Conservation (phyloP, 1,284 basidiomycete genomes). For the Boletus smithii region DNA sequence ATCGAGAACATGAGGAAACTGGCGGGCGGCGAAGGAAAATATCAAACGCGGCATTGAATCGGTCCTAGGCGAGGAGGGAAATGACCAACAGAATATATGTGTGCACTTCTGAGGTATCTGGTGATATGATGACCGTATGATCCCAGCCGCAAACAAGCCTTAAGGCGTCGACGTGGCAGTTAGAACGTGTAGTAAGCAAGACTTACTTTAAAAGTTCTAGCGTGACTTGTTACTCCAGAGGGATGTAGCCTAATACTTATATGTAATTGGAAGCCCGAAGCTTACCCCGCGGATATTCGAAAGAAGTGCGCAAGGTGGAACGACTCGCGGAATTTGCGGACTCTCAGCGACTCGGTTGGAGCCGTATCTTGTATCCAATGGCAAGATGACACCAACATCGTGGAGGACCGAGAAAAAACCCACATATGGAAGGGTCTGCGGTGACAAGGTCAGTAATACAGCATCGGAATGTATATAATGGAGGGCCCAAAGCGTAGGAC, state of each 20-base stretch:
- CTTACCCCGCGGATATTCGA: neutral
- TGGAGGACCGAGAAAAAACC: neutral
- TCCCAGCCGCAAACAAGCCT: no score
- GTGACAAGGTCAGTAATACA: neutral
- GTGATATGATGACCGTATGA: no score
- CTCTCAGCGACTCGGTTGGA: neutral
- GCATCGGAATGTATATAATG: slow-evolving; percentile 16
- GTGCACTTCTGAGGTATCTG: no score
- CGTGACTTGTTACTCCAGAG: no score
- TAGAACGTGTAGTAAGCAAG: neutral
- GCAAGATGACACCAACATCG: neutral
- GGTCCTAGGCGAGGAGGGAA: no score
- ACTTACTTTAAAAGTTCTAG: neutral
- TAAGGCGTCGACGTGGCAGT: no score
- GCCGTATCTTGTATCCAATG: neutral
- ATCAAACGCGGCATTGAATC: no score
- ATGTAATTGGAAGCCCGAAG: neutral
- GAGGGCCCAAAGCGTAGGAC: neutral
- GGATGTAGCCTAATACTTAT: no score
- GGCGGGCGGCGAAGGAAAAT: no score
- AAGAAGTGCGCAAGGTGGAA: neutral
- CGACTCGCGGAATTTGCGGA: neutral
- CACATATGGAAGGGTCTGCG: neutral
- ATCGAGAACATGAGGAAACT: no score
- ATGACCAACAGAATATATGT: no score